Evolutionary conservation across 2,329 filamentous ascomycete species (phyloP).

Genomic region (Clarireedia hainanense): DNA sequence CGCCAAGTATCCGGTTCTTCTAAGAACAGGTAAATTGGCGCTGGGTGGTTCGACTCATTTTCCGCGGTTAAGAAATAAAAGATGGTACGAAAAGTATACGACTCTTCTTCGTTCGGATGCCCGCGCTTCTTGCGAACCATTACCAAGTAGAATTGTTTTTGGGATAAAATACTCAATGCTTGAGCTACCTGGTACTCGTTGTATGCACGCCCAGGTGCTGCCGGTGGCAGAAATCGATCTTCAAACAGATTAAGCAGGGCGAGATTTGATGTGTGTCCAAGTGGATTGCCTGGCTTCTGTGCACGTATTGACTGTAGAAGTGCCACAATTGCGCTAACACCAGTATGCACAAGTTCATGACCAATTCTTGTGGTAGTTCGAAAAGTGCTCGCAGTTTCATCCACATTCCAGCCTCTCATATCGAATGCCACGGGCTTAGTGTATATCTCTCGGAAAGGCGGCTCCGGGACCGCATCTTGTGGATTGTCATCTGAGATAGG

Average conservation of each 20-base stretch:
- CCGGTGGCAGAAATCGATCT: background rate
- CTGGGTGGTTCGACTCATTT: background rate
- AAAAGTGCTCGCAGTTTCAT: background rate
- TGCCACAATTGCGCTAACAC: background rate
- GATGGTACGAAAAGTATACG: background rate
- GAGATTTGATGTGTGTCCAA: background rate
- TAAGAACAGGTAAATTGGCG: background rate
- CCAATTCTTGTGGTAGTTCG: background rate
- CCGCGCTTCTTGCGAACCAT: background rate
- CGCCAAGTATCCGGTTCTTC: background rate
- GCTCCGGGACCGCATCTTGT: too few relatives aligned
- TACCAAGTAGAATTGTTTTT: background rate
- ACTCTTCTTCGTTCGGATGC: background rate
- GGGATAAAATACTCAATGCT: background rate
- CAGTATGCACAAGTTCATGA: too few relatives aligned
- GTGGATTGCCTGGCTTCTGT: background rate
- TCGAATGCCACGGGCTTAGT: background rate
- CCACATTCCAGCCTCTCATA: background rate
- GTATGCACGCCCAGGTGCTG: background rate
- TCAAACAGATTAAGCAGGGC: background rate
- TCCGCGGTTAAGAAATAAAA: too few relatives aligned
- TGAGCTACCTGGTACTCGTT: background rate
- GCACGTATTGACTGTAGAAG: background rate
- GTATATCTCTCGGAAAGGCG: too few relatives aligned
- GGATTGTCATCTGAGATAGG: too few relatives aligned